These are phyloP conservation scores for Kwoniella sp. DNA, from an alignment of 768 basidiomycete genomes.

Conservation along the genomic window DNA sequence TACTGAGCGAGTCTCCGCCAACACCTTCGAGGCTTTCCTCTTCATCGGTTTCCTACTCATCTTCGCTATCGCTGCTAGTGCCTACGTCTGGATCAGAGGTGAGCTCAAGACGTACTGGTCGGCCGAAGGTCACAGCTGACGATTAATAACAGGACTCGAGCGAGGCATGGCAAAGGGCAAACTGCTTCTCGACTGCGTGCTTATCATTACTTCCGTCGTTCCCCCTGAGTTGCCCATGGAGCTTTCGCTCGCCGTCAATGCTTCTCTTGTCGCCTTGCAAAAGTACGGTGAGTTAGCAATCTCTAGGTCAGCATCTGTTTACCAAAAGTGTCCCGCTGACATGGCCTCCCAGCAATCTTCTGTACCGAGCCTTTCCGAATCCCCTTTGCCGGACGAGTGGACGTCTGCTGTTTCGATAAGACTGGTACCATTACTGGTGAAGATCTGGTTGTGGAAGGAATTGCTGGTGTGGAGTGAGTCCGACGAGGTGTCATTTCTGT, in stretches of 20 bases:
- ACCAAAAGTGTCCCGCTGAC: background rate
- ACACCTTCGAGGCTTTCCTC: constrained; percentile 91
- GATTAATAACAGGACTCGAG: constrained; percentile 71
- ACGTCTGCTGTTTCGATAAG: constrained; percentile 99
- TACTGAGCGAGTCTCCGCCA: constrained; percentile 92
- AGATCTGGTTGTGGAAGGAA: constrained; percentile 88
- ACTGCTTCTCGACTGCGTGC: constrained; percentile 87
- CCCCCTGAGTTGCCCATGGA: constrained; percentile 99
- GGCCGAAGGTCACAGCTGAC: constrained; percentile 11
- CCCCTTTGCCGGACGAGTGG: constrained; percentile 90
- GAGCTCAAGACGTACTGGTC: constrained; percentile 29
- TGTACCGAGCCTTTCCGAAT: constrained; percentile 99
- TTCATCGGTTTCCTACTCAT: constrained; percentile 98
- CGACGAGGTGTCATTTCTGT: background rate
- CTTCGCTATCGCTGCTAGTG: constrained; percentile 95
- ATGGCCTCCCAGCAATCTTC: constrained; percentile 73
- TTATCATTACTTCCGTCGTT: constrained; percentile 96
- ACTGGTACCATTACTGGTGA: constrained; percentile 98
- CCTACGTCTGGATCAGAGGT: constrained; percentile 99
- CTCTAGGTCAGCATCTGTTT: no score
- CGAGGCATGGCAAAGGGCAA: constrained; percentile 92
- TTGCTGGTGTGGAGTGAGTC: constrained; percentile 84
- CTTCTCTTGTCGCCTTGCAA: constrained; percentile 85
- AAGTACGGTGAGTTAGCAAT: constrained; percentile 71
- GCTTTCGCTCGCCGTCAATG: constrained; percentile 91